phyloP scores from a whole-genome alignment of 495 filamentous ascomycete species.

The Cryomyces antarcticus region DNA sequence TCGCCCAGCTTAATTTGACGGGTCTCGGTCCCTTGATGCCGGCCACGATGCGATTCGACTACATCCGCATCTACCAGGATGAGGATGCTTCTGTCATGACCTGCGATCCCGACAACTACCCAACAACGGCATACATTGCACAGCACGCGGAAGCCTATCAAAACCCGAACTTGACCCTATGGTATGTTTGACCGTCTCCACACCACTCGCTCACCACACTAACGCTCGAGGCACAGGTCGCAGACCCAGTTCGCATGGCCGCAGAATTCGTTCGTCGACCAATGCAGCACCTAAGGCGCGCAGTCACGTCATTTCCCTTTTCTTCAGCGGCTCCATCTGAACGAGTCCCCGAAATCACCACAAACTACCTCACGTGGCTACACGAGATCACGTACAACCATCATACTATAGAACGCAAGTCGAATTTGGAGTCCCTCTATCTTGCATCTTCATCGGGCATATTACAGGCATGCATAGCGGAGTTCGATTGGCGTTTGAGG shows the following conservation, averaged over 20 bases:
- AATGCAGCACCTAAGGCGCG: no score
- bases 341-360: no score
- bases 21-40: slow-evolving; percentile 36
- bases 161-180: slow-evolving; percentile 44
- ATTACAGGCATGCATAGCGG: no score
- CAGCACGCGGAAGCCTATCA: slow-evolving; percentile 40
- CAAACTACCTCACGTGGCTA: no score
- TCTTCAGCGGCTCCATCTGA: no score
- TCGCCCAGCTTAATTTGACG: slow-evolving; percentile 37
- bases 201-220: neutral
- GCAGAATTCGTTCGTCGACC: slow-evolving; percentile 27
- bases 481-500: no score
- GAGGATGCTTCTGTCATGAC: slow-evolving; percentile 35
- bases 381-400: no score
- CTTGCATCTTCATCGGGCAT: no score
- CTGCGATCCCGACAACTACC: slow-evolving; percentile 52
- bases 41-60: slow-evolving; percentile 52
- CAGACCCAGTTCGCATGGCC: slow-evolving; percentile 26
- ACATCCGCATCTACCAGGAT: slow-evolving; percentile 57
- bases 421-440: no score
- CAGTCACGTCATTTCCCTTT: no score
- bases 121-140: slow-evolving; percentile 50
- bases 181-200: slow-evolving; percentile 14
- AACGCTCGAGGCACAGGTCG: slow-evolving; percentile 3
- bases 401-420: no score